A percentile compares a stretch with the other conserved stretches of the same genome.
phyloP scores from a whole-genome alignment of 164 flowering plant species.

The Kingdonia uniflora region DNA sequence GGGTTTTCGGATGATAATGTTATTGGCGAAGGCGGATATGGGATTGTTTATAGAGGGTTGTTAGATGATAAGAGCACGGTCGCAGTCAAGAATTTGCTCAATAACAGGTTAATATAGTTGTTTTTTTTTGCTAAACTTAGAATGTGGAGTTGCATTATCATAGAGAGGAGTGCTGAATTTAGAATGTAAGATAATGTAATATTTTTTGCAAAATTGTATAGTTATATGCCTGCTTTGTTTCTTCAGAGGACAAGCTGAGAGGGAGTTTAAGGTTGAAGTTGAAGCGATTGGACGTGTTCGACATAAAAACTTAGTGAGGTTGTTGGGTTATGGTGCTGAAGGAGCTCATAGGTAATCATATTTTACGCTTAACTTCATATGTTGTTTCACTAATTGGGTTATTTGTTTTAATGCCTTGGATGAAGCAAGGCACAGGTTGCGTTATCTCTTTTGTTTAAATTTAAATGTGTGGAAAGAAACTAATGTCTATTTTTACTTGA shows the following conservation, averaged over 20 bases:
- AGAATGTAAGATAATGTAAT: background rate
- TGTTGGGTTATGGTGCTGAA: conserved; percentile 89
- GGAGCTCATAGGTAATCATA: conserved; percentile 75
- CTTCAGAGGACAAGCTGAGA: conserved; percentile 73
- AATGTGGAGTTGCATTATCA: background rate
- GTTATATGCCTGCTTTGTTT: background rate
- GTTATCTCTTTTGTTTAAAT: background rate
- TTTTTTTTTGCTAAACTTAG: background rate
- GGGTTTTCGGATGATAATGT: conserved; percentile 50
- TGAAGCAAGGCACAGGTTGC: background rate
- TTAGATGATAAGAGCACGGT: conserved; percentile 34
- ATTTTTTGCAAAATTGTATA: background rate
- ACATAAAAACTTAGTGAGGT: conserved; percentile 81
- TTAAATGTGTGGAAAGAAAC: background rate
- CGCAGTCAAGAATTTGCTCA: conserved; percentile 73
- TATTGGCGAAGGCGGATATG: conserved; percentile 79
- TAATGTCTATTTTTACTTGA: conserved; percentile 1
- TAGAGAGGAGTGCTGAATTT: background rate
- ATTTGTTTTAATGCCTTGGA: background rate
- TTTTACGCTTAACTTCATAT: background rate
- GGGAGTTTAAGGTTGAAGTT: conserved; percentile 76
- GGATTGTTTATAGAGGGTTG: conserved; percentile 60
- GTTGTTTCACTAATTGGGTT: background rate
- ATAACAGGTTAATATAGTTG: conserved; percentile 37
- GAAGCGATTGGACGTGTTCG: conserved; percentile 87